phyloP scores from a whole-genome alignment of 2,329 filamentous ascomycete species.

The Rutstroemia sp. region DNA sequence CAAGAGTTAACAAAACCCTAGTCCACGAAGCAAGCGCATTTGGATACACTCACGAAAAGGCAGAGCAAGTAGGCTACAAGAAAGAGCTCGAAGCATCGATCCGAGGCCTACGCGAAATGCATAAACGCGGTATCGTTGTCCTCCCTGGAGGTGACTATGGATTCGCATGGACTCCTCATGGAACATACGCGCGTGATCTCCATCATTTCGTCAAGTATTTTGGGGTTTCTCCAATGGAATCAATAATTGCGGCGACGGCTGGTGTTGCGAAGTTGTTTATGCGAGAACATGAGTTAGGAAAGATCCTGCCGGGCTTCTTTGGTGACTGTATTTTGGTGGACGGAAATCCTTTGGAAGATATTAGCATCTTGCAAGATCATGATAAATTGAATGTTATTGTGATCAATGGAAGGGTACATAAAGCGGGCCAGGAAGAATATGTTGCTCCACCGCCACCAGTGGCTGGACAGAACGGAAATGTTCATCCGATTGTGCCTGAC shows the following conservation, averaged over 20 bases:
- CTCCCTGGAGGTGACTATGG: slow-evolving; percentile 39
- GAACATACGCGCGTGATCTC: slow-evolving; percentile 38
- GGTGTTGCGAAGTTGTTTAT: neutral
- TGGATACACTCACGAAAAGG: slow-evolving; percentile 35
- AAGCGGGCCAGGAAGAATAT: neutral
- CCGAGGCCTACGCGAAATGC: slow-evolving; percentile 36
- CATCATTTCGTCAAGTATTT: slow-evolving; percentile 37
- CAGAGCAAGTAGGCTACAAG: slow-evolving; percentile 36
- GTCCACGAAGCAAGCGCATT: slow-evolving; percentile 27
- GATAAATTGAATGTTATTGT: neutral
- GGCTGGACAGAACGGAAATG: too few species aligned
- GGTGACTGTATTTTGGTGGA: neutral
- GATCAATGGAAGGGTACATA: neutral
- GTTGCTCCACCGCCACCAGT: neutral
- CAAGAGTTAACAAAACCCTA: neutral
- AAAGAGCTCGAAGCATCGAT: slow-evolving; percentile 35
- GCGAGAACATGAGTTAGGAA: neutral
- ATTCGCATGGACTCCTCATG: slow-evolving; percentile 39
- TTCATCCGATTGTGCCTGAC: too few species aligned
- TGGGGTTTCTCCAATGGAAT: slow-evolving; percentile 36
- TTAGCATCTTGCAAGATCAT: neutral
- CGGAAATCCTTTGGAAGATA: neutral
- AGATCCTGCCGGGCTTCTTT: neutral
- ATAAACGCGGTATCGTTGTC: slow-evolving; percentile 35
- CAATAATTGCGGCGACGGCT: slow-evolving; percentile 36